A percentile compares a stretch with the other conserved stretches of the same genome.
Evolutionary conservation across 1,139 yeast genomes (phyloP).

Genomic region (Hemisphaericaspora subhashii): DNA sequence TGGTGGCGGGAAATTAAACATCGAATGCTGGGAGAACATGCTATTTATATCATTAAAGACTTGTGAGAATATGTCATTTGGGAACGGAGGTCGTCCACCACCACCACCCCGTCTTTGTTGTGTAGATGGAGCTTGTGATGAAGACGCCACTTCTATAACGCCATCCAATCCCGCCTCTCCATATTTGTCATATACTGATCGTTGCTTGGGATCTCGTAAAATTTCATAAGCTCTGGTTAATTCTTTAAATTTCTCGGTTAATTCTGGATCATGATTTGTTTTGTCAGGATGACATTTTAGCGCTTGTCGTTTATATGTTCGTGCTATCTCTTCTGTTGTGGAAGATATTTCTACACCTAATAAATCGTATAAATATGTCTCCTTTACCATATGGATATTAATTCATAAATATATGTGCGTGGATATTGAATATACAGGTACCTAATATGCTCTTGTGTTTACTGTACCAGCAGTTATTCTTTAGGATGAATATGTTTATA

Average conservation of each 20-base stretch:
- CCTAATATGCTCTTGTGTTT: no score
- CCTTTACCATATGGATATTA: slow-evolving; percentile 17
- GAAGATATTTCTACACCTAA: slow-evolving; percentile 36
- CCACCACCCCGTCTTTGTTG: slow-evolving; percentile 5
- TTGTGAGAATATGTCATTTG: slow-evolving; percentile 38
- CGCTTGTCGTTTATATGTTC: slow-evolving; percentile 41
- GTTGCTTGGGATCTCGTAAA: slow-evolving; percentile 29
- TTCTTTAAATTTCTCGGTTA: slow-evolving; percentile 46
- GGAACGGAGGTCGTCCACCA: slow-evolving; percentile 15
- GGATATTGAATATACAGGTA: no score
- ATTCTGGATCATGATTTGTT: slow-evolving; percentile 44
- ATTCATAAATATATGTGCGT: no score
- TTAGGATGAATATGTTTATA: no score
- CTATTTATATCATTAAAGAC: slow-evolving; percentile 40
- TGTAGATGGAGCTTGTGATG: slow-evolving; percentile 7
- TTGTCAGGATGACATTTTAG: slow-evolving; percentile 49
- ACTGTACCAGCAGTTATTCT: no score
- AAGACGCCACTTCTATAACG: slow-evolving; percentile 13
- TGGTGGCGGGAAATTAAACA: slow-evolving; percentile 8
- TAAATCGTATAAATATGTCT: slow-evolving; percentile 39
- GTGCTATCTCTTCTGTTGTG: slow-evolving; percentile 40
- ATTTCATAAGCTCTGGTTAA: slow-evolving; percentile 46
- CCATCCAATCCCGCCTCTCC: slow-evolving; percentile 45
- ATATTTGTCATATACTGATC: slow-evolving; percentile 38
- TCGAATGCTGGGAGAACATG: slow-evolving; percentile 25